These are phyloP conservation scores for Apiotrichum montevideense DNA, from an alignment of 1,284 basidiomycete species.

Conservation along the genomic window DNA sequence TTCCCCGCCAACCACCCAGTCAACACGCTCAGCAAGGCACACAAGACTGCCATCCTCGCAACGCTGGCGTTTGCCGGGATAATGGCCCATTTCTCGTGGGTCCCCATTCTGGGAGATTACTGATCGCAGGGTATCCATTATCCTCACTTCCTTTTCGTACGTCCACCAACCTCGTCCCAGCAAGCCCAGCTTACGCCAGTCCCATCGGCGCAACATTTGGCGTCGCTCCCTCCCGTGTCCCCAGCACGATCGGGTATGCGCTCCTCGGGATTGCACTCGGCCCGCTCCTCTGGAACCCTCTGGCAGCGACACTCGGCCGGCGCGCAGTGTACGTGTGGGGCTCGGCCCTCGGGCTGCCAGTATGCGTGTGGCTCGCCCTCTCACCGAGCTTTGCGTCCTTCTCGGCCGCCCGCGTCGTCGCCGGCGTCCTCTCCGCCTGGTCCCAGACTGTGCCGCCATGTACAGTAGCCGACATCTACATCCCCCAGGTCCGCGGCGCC, in stretches of 20 bases:
- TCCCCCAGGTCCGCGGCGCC: conserved; percentile 34
- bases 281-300: conserved; percentile 32
- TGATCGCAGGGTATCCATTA: conserved; percentile 9
- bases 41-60: conserved; percentile 33
- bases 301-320: conserved; percentile 33
- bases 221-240: conserved; percentile 10
- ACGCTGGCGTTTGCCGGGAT: conserved; percentile 26
- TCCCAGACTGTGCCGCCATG: conserved; percentile 29
- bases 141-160: conserved; percentile 10
- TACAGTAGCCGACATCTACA: conserved; percentile 31
- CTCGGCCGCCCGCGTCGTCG: conserved; percentile 22
- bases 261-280: conserved; percentile 42
- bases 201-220: too few species aligned
- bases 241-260: conserved; percentile 40
- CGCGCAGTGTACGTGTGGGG: conserved; percentile 40
- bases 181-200: too few species aligned
- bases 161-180: background rate
- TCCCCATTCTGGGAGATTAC: background rate
- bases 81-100: conserved; percentile 30
- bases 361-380: conserved; percentile 36
- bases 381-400: conserved; percentile 24
- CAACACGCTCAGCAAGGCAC: conserved; percentile 25
- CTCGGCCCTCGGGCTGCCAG: conserved; percentile 37
- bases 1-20: conserved; percentile 22
- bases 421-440: conserved; percentile 22